Evolutionary conservation across 1,284 basidiomycete genomes (phyloP).

Genomic region (Cryptococcus sp.): DNA sequence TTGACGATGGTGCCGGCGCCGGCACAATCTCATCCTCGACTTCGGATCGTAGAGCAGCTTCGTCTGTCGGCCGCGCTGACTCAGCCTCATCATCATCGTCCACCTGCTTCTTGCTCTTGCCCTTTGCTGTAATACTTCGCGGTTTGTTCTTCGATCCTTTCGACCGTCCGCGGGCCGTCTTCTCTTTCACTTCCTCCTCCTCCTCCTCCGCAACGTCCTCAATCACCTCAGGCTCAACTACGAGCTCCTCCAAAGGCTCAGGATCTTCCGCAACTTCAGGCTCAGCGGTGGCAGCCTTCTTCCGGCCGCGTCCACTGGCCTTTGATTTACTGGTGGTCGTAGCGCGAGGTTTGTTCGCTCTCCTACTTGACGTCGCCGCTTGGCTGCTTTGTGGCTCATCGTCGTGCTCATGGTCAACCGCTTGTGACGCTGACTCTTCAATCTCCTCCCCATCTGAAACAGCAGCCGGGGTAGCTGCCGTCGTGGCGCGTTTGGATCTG

Average conservation of each 20-base stretch:
- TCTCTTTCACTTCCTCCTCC: conserved; percentile 14
- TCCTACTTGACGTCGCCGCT: conserved; percentile 6
- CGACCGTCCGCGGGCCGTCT: conserved; percentile 4
- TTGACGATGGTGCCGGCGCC: conserved; percentile 5
- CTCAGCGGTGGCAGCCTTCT: conserved; percentile 20
- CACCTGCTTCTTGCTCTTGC: background rate
- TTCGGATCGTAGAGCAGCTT: background rate
- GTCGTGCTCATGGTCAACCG: background rate
- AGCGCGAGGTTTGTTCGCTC: conserved; percentile 18
- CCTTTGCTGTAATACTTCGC: background rate
- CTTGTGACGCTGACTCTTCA: background rate
- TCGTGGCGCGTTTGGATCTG: conserved; percentile 22
- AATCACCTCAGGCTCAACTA: conserved; percentile 7
- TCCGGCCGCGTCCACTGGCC: conserved; percentile 15
- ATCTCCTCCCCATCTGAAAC: conserved; percentile 12
- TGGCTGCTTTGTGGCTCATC: conserved; percentile 2
- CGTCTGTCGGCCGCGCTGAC: background rate
- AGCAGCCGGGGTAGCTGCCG: conserved; percentile 3
- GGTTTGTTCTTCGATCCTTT: background rate
- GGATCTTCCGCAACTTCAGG: conserved; percentile 3
- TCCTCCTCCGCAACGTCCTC: conserved; percentile 15
- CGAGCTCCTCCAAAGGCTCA: conserved; percentile 14
- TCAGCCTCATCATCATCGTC: conserved; percentile 3
- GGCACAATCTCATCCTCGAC: conserved; percentile 3
- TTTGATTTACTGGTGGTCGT: conserved; percentile 13